Evolutionary conservation across 257 asterid genomes (phyloP), one percentile per base, ranked within the genome.

Genomic region (Scutellaria galericulata): DNA sequence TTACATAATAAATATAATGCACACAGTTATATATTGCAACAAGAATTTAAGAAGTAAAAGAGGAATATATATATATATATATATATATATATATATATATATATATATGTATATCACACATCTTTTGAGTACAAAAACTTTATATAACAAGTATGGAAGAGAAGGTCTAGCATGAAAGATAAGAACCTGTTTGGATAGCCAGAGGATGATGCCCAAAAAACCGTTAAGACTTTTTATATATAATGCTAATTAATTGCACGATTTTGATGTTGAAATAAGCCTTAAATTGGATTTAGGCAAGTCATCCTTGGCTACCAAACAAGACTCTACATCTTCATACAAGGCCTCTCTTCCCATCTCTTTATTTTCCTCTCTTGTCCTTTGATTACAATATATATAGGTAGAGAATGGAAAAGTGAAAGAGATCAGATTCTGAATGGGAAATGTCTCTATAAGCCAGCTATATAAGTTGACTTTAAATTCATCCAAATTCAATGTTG

Each of bases 221-320:
- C 64, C 9, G 13, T 10, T 27, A 73, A 39, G 75, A 39, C 53
- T 56, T 41, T 58, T 39, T 22, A 31, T 31, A 31, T 31, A 2
- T 31, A 31, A 31, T 31, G 37, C 4, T 31, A n/a, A 51, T 22
- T 31, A n/a, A 51, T 22, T 56, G 42, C 63, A 56, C 41, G 5
- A 57, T 57, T 59, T 58, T 24, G 74, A 44, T 42, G 61, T 22
- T 55, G 6, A 27, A 27, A 70, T 40, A 50, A 61, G 10, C 63
- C 77, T 5, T 47, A 63, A 51, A 13, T 37, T 12, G 70, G 53
- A 71, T 75, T 69, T 82, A 86, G 89, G 92, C 91, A 82, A 86
- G 86, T 84, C 88, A 83, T 86, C 87, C 88, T 81, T 86, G 88
- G 88, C 90, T 86, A 86, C 68, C 88, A 77, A 78, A 86, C 78